These are phyloP conservation scores for Bipolaris bicolor DNA, from an alignment of 2,329 filamentous ascomycete genomes.

Conservation along the genomic window DNA sequence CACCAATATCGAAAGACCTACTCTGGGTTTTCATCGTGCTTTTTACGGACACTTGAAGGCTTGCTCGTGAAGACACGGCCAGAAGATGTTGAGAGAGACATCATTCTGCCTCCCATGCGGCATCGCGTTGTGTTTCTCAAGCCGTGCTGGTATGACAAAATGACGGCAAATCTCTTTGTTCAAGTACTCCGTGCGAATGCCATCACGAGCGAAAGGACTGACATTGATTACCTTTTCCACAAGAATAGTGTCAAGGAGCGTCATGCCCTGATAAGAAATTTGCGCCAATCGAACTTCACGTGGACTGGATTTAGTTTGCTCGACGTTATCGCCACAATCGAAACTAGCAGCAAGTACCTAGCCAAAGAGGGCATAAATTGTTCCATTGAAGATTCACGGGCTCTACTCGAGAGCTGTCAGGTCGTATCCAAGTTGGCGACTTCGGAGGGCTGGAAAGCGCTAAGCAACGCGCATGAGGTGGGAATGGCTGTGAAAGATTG, in stretches of 20 bases:
- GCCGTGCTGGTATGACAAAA: slow-evolving; percentile 82
- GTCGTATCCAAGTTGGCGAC: slow-evolving; percentile 65
- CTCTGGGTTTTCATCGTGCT: slow-evolving; percentile 61
- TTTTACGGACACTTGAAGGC: slow-evolving; percentile 74
- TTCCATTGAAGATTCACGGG: slow-evolving; percentile 62
- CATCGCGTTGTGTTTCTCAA: slow-evolving; percentile 76
- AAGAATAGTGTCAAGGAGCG: slow-evolving; percentile 71
- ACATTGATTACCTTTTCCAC: slow-evolving; percentile 89
- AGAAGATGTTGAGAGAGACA: slow-evolving; percentile 69
- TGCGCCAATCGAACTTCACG: slow-evolving; percentile 85
- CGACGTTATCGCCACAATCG: slow-evolving; percentile 68
- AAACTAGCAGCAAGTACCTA: slow-evolving; percentile 72
- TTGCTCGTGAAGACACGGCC: slow-evolving; percentile 81
- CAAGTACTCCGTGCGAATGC: slow-evolving; percentile 86
- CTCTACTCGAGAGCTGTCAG: slow-evolving; percentile 69
- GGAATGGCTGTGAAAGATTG: slow-evolving; percentile 74
- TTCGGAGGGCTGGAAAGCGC: slow-evolving; percentile 69
- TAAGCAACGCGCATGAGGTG: slow-evolving; percentile 76
- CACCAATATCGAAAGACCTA: slow-evolving; percentile 60
- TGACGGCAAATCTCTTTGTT: slow-evolving; percentile 83
- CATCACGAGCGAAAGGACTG: slow-evolving; percentile 82
- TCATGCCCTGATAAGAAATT: slow-evolving; percentile 73
- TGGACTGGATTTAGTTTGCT: slow-evolving; percentile 74
- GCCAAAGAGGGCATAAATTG: slow-evolving; percentile 65
- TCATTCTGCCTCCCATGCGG: slow-evolving; percentile 71